Conservation (phyloP, 257 asterid species). For the Verbascum thapsus region DNA sequence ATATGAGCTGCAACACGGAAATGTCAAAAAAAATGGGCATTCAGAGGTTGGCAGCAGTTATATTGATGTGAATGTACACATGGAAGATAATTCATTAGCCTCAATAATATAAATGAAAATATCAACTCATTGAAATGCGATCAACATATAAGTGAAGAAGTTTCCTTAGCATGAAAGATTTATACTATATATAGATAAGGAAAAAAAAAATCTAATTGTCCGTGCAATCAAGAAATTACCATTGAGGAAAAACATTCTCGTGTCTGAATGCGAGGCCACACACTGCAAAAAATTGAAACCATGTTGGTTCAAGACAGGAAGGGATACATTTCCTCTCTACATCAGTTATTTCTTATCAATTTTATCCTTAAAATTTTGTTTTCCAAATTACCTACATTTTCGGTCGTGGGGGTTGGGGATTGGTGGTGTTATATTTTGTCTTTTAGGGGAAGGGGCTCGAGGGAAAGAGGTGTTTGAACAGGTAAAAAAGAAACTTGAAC, state of each 20-base stretch:
- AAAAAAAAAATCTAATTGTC: not conserved
- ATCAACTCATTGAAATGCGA: too few relatives aligned
- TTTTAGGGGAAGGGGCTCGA: not conserved
- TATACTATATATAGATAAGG: slow-evolving; percentile 1
- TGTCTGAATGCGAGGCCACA: slow-evolving; percentile 93
- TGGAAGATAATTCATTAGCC: not conserved
- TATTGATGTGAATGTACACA: not conserved
- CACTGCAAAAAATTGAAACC: slow-evolving; percentile 63
- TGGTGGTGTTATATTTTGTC: not conserved
- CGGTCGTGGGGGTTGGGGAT: too few relatives aligned
- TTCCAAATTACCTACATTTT: not conserved
- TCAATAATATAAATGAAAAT: not conserved
- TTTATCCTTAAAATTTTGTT: not conserved
- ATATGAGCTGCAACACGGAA: slow-evolving; percentile 74
- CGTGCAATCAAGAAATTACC: slow-evolving; percentile 51
- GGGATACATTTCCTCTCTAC: not conserved
- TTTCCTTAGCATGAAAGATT: slow-evolving; percentile 10
- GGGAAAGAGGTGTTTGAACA: not conserved
- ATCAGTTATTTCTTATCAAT: not conserved
- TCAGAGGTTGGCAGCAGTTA: slow-evolving; percentile 3
- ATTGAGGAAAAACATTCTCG: slow-evolving; percentile 84
- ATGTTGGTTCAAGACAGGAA: slow-evolving; percentile 24
- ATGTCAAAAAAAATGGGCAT: slow-evolving; percentile 23
- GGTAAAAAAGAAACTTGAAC: not conserved
- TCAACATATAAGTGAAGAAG: too few relatives aligned